These are phyloP conservation scores for Euphorbia corollata DNA, from an alignment of 441 rosid genomes.

Conservation along the genomic window DNA sequence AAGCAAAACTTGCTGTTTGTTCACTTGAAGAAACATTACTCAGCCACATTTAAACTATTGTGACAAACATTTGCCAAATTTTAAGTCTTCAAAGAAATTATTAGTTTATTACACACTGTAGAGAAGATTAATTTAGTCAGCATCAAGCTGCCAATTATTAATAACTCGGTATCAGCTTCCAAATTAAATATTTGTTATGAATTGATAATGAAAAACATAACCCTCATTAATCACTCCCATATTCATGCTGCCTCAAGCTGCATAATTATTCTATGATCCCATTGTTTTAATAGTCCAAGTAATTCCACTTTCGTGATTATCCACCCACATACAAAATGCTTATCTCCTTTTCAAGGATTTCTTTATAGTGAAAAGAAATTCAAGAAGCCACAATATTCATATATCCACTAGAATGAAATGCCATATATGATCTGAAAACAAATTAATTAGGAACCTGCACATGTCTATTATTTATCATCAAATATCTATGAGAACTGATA, in stretches of 20 bases:
- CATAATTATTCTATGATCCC: neutral
- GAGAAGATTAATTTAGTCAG: neutral
- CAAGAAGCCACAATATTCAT: neutral
- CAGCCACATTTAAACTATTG: neutral
- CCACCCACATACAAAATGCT: neutral
- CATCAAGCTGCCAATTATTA: neutral
- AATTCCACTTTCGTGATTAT: neutral
- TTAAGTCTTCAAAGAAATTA: neutral
- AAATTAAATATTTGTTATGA: neutral
- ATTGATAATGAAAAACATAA: neutral
- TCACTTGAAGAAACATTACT: neutral
- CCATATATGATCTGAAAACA: neutral
- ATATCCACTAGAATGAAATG: neutral
- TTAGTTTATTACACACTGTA: neutral
- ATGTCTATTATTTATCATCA: neutral
- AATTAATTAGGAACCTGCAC: neutral
- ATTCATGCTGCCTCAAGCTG: conserved; percentile 4
- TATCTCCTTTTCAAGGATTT: neutral
- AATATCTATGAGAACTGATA: neutral
- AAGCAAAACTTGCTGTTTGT: neutral
- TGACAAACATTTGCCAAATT: neutral
- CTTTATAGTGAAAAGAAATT: neutral
- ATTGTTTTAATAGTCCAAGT: neutral
- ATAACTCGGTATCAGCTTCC: neutral
- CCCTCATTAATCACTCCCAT: neutral